phyloP scores from a whole-genome alignment of 345 rosid species.

The Salix viminalis region DNA sequence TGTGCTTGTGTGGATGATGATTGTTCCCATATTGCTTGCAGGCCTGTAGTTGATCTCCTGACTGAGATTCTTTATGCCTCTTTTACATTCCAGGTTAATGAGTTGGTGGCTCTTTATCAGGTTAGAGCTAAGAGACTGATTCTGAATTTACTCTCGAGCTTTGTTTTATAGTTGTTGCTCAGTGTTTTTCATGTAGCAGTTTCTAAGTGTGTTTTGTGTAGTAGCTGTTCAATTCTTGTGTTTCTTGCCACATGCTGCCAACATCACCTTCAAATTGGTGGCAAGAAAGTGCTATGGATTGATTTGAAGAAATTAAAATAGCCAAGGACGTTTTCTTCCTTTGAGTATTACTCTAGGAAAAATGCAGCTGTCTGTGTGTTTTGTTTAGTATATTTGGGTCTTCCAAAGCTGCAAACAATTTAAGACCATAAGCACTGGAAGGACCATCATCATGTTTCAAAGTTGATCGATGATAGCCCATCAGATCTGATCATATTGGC shows the following conservation, averaged over 20 bases:
- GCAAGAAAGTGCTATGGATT: too few relatives aligned
- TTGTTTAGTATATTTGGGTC: neutral
- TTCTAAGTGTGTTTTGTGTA: too few relatives aligned
- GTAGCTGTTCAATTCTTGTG: too few relatives aligned
- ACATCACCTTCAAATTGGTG: too few relatives aligned
- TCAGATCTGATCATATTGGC: neutral
- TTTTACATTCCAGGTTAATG: conserved; percentile 55
- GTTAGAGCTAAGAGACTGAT: conserved; percentile 17
- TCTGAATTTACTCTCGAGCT: neutral
- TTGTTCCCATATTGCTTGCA: conserved; percentile 66
- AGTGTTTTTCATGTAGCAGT: too few relatives aligned
- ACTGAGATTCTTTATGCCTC: conserved; percentile 72
- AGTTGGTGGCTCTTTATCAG: conserved; percentile 63
- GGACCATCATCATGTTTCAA: neutral
- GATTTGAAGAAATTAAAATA: too few relatives aligned
- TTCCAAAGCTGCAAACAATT: neutral
- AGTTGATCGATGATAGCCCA: neutral
- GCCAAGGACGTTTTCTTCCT: too few relatives aligned
- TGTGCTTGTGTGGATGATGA: conserved; percentile 62
- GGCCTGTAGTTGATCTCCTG: conserved; percentile 62
- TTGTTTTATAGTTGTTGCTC: neutral
- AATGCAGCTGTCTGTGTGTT: neutral
- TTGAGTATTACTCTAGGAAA: neutral
- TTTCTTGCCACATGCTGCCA: too few relatives aligned
- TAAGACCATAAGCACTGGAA: neutral